Conservation (phyloP, 768 basidiomycete species). For the Lyophyllum atratum region DNA sequence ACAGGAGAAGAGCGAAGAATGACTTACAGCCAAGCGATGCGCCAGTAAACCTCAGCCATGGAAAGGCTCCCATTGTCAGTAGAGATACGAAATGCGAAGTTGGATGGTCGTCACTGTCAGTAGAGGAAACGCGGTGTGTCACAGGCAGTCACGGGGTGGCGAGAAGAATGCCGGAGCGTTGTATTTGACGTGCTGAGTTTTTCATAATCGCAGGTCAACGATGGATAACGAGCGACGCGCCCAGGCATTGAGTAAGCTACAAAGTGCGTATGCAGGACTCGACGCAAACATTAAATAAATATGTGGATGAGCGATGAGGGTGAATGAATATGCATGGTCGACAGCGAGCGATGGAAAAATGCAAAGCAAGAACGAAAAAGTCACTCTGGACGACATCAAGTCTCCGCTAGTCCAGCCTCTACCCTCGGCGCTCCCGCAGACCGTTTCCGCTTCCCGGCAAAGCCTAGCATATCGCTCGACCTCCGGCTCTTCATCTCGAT, state of each 20-base stretch:
- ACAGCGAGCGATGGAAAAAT: conserved; percentile 5
- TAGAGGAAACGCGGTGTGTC: conserved; percentile 12
- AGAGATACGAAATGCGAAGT: not conserved
- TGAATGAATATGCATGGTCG: conserved; percentile 1
- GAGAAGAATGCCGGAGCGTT: no score
- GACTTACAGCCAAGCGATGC: conserved; percentile 50
- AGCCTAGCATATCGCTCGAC: conserved; percentile 50
- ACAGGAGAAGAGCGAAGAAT: conserved; percentile 5
- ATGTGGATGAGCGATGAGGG: not conserved
- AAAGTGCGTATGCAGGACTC: not conserved
- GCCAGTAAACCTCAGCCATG: conserved; percentile 56
- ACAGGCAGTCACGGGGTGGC: conserved; percentile 9
- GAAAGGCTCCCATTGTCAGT: conserved; percentile 49
- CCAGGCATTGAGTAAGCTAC: not conserved
- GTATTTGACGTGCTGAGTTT: no score
- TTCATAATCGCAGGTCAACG: not conserved
- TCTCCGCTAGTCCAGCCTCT: conserved; percentile 15
- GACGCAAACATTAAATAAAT: not conserved
- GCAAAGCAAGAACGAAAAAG: conserved; percentile 6
- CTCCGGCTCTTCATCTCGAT: conserved; percentile 66
- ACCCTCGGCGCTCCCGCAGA: conserved; percentile 21
- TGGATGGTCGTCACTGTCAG: not conserved
- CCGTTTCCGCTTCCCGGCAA: conserved; percentile 41
- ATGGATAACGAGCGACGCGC: not conserved
- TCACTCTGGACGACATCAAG: not conserved